These are phyloP conservation scores for Diaporthe helianthi DNA, from an alignment of 2,329 filamentous ascomycete species.

Conservation along the genomic window DNA sequence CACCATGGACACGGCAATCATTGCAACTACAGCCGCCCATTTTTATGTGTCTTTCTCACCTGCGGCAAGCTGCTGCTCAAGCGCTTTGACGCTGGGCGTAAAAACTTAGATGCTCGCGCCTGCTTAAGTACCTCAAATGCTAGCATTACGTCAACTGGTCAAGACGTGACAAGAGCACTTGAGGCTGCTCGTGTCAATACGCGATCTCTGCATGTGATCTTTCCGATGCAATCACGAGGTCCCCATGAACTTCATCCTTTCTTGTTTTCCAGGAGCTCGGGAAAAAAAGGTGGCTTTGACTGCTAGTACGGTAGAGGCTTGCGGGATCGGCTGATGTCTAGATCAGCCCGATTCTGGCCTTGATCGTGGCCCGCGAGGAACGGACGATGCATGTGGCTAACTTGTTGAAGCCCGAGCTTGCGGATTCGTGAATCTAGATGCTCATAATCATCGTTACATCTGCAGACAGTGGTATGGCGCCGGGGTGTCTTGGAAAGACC, in stretches of 20 bases:
- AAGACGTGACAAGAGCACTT: not conserved
- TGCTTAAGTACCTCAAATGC: too few relatives aligned
- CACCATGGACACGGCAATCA: not conserved
- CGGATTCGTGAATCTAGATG: not conserved
- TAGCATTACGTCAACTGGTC: slow-evolving; percentile 6
- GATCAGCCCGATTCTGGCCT: slow-evolving; percentile 5
- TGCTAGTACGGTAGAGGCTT: slow-evolving; percentile 10
- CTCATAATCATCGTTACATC: not conserved
- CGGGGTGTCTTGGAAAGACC: not conserved
- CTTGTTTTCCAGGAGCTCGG: not conserved
- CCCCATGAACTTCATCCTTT: slow-evolving; percentile 9
- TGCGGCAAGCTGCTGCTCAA: not conserved
- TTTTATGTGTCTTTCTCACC: not conserved
- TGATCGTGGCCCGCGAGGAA: not conserved
- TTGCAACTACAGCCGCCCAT: not conserved
- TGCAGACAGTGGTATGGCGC: not conserved
- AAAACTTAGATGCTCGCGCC: not conserved
- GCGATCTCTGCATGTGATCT: slow-evolving; percentile 2
- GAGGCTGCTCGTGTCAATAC: slow-evolving; percentile 18
- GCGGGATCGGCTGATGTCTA: slow-evolving; percentile 21
- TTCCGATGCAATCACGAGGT: slow-evolving; percentile 1
- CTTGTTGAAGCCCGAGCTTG: slow-evolving; percentile 8
- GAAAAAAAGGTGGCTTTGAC: slow-evolving; percentile 3
- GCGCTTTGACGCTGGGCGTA: slow-evolving; percentile 7
- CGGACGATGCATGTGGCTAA: slow-evolving; percentile 19